Percentiles rank a stretch among this genome's conserved stretches.
phyloP scores from a whole-genome alignment of 2,329 filamentous ascomycete genomes.

The Ceratocystis lukuohia region DNA sequence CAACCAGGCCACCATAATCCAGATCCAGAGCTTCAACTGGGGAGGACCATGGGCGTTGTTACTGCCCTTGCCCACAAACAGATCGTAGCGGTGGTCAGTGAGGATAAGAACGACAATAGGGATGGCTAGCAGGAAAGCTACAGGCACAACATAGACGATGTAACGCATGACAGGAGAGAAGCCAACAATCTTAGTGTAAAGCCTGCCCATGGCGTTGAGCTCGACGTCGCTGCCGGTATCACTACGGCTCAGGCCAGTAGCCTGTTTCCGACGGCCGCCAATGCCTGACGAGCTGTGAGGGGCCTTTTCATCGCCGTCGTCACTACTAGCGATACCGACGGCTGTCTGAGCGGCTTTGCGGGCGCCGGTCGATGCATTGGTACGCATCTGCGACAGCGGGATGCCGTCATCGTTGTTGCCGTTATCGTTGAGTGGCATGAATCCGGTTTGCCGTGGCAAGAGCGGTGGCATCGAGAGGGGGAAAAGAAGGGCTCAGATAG shows the following conservation, averaged over 20 bases:
- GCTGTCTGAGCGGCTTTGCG: slow-evolving; percentile 34
- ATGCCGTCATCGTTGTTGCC: slow-evolving; percentile 34
- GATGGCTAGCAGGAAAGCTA: slow-evolving; percentile 46
- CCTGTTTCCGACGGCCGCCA: slow-evolving; percentile 38
- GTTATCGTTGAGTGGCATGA: slow-evolving; percentile 31
- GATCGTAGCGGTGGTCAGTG: slow-evolving; percentile 29
- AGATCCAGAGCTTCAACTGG: slow-evolving; percentile 50
- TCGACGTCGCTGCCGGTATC: slow-evolving; percentile 36
- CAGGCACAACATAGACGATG: slow-evolving; percentile 52
- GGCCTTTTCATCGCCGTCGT: slow-evolving; percentile 32
- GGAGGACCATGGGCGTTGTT: slow-evolving; percentile 31
- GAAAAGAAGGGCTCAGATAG: neutral
- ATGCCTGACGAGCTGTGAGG: slow-evolving; percentile 22
- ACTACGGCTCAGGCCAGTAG: slow-evolving; percentile 30
- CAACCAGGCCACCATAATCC: slow-evolving; percentile 57
- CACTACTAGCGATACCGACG: slow-evolving; percentile 23
- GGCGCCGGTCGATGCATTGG: slow-evolving; percentile 40
- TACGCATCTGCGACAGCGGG: slow-evolving; percentile 42
- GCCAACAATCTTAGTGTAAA: slow-evolving; percentile 51
- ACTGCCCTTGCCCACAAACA: slow-evolving; percentile 27
- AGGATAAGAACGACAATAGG: slow-evolving; percentile 45
- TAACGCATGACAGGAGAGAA: slow-evolving; percentile 54
- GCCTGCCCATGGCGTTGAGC: slow-evolving; percentile 50
- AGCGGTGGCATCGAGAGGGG: slow-evolving; percentile 22
- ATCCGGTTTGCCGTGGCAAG: slow-evolving; percentile 32